These are phyloP conservation scores for Panellus pusillus DNA, from an alignment of 768 basidiomycete species.

Conservation along the genomic window DNA sequence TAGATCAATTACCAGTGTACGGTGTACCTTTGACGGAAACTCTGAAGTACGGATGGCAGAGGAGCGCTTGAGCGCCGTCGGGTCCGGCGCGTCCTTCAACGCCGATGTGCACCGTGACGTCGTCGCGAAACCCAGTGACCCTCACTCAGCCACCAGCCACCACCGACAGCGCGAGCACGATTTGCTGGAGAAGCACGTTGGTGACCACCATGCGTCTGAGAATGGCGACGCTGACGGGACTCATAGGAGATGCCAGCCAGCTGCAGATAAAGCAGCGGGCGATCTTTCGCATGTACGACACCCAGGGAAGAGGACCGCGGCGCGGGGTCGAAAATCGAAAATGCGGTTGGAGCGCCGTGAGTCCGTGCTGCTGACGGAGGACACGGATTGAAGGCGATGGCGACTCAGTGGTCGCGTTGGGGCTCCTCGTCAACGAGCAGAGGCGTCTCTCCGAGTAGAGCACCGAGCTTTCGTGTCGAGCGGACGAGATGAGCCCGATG, in stretches of 20 bases:
- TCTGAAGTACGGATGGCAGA: too few relatives aligned
- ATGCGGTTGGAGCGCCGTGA: conserved; percentile 6
- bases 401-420: background rate
- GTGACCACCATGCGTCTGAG: too few relatives aligned
- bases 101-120: too few relatives aligned
- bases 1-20: too few relatives aligned
- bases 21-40: too few relatives aligned
- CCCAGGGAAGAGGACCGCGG: conserved; percentile 12
- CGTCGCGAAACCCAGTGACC: too few relatives aligned
- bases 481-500: conserved; percentile 55
- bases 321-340: background rate
- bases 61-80: too few relatives aligned
- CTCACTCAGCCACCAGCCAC: too few relatives aligned
- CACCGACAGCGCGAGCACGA: too few relatives aligned
- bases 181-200: too few relatives aligned
- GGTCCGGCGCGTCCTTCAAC: too few relatives aligned
- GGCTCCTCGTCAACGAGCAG: conserved; percentile 3
- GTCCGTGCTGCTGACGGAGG: conserved; percentile 1
- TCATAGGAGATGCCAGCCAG: conserved; percentile 1
- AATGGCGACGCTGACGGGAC: background rate
- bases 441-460: conserved; percentile 50
- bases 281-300: background rate
- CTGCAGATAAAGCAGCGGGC: conserved; percentile 7
- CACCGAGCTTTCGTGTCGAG: conserved; percentile 56
- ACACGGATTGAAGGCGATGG: background rate